Evolutionary conservation across 1,284 basidiomycete genomes (phyloP).

Genomic region (Rhodotorula mucilaginosa): DNA sequence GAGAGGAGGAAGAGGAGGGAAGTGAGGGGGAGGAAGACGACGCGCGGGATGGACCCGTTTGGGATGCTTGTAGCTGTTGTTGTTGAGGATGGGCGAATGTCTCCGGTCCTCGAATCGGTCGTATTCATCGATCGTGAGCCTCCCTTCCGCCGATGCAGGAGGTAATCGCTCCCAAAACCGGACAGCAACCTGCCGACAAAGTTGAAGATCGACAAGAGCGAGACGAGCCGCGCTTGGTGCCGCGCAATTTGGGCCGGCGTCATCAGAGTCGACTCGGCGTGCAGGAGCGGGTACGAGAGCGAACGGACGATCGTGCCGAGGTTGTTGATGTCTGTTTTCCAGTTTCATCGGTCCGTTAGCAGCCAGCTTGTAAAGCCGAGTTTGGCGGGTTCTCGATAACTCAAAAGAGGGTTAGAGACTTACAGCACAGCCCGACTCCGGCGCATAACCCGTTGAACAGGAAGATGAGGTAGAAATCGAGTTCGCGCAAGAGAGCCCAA

Average conservation of each 20-base stretch:
- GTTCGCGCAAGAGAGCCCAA: slow-evolving; percentile 12
- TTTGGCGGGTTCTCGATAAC: too few relatives aligned
- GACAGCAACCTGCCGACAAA: slow-evolving; percentile 32
- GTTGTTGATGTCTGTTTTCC: slow-evolving; percentile 33
- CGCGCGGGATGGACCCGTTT: slow-evolving; percentile 3
- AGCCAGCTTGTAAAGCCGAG: too few relatives aligned
- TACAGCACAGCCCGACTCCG: slow-evolving; percentile 27
- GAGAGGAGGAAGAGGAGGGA: slow-evolving; percentile 16
- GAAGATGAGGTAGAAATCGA: slow-evolving; percentile 39
- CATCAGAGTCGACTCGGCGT: not conserved
- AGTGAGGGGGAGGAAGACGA: slow-evolving; percentile 31
- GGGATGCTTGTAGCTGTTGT: not conserved
- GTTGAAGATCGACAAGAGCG: slow-evolving; percentile 40
- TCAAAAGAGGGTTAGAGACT: not conserved
- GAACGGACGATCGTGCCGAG: slow-evolving; percentile 32
- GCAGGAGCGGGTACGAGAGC: slow-evolving; percentile 6
- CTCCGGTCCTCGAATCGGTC: not conserved
- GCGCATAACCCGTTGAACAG: slow-evolving; percentile 27
- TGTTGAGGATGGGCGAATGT: not conserved
- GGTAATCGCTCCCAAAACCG: slow-evolving; percentile 31
- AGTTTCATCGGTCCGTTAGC: too few relatives aligned
- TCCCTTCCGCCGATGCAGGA: slow-evolving; percentile 15
- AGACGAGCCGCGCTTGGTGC: slow-evolving; percentile 34
- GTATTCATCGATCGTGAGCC: too few relatives aligned
- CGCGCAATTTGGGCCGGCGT: slow-evolving; percentile 10